These are phyloP conservation scores for Seiridium cupressi DNA, from an alignment of 2,329 filamentous ascomycete species.

Conservation along the genomic window DNA sequence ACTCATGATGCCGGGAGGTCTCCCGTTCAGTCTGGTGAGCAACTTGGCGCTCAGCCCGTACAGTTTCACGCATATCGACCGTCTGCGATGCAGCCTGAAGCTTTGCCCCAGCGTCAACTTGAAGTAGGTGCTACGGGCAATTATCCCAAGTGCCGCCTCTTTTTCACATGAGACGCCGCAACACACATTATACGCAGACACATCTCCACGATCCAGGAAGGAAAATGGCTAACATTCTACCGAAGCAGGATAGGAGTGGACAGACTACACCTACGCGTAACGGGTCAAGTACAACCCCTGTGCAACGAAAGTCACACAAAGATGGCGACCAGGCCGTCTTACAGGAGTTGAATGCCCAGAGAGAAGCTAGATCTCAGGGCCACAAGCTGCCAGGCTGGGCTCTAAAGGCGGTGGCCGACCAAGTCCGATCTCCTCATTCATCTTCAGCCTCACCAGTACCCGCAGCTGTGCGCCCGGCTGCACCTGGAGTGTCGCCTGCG, in stretches of 20 bases:
- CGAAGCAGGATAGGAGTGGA: background rate
- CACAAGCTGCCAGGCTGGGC: conserved; percentile 26
- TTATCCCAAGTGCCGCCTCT: conserved; percentile 16
- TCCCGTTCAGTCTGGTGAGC: background rate
- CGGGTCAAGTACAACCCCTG: background rate
- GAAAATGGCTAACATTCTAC: background rate
- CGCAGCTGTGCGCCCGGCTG: background rate
- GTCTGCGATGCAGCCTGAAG: background rate
- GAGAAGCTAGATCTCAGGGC: conserved; percentile 11
- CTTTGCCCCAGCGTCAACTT: conserved; percentile 8
- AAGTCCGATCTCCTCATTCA: conserved; percentile 8
- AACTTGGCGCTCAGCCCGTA: background rate
- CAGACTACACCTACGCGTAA: background rate
- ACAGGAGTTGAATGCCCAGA: conserved; percentile 15
- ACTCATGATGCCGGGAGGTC: background rate
- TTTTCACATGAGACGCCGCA: conserved; percentile 13
- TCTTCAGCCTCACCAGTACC: conserved; percentile 4
- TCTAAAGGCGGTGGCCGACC: conserved; percentile 15
- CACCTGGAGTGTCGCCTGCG: too few species aligned
- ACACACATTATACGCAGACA: too few species aligned
- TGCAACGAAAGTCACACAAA: conserved; percentile 20
- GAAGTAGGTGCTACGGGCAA: conserved; percentile 19
- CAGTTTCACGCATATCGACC: background rate
- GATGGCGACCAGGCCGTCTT: conserved; percentile 22
- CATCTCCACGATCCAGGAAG: too few species aligned